Conservation (phyloP, 2,329 filamentous ascomycete species). For the Colletotrichum incanum region DNA sequence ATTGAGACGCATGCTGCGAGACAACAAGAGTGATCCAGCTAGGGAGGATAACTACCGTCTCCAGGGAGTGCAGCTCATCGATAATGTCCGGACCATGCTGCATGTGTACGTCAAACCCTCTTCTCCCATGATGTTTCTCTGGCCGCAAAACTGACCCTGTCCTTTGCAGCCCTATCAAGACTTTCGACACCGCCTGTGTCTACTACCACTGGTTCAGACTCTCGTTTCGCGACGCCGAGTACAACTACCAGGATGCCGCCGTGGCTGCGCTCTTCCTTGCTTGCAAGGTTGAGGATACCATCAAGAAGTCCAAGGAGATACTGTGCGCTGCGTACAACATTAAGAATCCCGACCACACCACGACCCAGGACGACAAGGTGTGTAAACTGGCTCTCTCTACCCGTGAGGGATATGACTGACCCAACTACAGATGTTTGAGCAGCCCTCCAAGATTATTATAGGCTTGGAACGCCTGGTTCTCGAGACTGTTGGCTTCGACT, state of each 20-base stretch:
- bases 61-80: conserved; percentile 91
- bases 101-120: conserved; percentile 75
- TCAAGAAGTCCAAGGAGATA: conserved; percentile 96
- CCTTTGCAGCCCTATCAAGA: conserved; percentile 81
- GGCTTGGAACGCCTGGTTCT: conserved; percentile 93
- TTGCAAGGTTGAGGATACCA: conserved; percentile 97
- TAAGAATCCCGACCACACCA: conserved; percentile 78
- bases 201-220: conserved; percentile 97
- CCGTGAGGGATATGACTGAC: background rate
- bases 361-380: conserved; percentile 86
- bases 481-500: conserved; percentile 94
- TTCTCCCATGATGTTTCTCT: background rate
- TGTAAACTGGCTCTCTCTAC: conserved; percentile 44
- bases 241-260: conserved; percentile 89
- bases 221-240: conserved; percentile 87
- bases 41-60: conserved; percentile 86
- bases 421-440: conserved; percentile 80
- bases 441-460: conserved; percentile 84
- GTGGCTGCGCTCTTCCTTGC: conserved; percentile 91
- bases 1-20: conserved; percentile 80
- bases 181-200: conserved; percentile 90
- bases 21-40: conserved; percentile 80
- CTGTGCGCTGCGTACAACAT: conserved; percentile 92
- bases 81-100: conserved; percentile 84
- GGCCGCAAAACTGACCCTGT: conserved; percentile 35